A percentile compares a stretch with the other conserved stretches of the same genome.
Conservation (phyloP, 306 rosid species). For the Cyclanthera cordifolia region DNA sequence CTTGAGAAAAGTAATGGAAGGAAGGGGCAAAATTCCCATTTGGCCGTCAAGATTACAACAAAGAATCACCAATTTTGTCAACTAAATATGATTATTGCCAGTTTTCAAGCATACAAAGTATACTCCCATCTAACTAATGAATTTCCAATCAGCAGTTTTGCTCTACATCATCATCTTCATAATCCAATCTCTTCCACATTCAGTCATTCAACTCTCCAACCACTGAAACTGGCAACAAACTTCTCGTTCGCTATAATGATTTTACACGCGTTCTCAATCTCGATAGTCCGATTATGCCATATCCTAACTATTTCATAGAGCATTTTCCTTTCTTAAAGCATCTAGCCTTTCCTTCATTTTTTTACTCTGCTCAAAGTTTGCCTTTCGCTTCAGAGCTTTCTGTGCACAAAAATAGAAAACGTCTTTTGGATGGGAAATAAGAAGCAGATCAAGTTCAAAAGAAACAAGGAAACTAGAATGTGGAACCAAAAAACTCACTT, state of each 20-base stretch:
- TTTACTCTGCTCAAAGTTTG: conserved; percentile 84
- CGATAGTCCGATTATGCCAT: not conserved
- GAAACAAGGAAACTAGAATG: not conserved
- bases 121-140: too few species aligned
- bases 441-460: not conserved
- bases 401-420: conserved; percentile 21
- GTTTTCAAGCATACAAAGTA: too few species aligned
- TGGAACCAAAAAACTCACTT: conserved; percentile 33
- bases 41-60: too few species aligned
- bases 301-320: conserved; percentile 27
- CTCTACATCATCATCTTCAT: too few species aligned
- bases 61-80: too few species aligned
- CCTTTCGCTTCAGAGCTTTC: conserved; percentile 95
- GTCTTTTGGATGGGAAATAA: not conserved
- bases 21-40: too few species aligned
- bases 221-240: not conserved
- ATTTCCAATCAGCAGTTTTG: too few species aligned
- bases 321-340: conserved; percentile 20
- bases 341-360: conserved; percentile 39
- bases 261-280: not conserved
- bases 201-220: not conserved
- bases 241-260: not conserved
- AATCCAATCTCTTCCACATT: not conserved
- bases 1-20: too few species aligned
- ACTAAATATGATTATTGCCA: too few species aligned